These are phyloP conservation scores for Lotus japonicus DNA, from an alignment of 306 rosid genomes.

Conservation along the genomic window DNA sequence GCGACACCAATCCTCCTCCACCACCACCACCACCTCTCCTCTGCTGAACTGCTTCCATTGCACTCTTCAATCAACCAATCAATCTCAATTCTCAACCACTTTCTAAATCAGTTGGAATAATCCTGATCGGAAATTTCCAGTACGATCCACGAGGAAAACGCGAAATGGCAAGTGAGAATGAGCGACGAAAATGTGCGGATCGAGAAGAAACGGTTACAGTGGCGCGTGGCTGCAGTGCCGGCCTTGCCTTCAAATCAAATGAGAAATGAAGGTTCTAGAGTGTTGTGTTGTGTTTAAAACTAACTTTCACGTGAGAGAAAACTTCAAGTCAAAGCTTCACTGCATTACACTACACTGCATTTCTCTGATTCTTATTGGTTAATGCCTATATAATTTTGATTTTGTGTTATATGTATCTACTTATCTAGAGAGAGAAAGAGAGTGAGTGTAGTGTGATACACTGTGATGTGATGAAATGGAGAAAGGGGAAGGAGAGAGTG, in stretches of 20 bases:
- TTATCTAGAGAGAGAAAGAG: slow-evolving; percentile 7
- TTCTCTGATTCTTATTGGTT: too few species aligned
- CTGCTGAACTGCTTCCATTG: slow-evolving; percentile 68
- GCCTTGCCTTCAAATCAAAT: slow-evolving; percentile 28
- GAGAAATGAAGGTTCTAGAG: too few species aligned
- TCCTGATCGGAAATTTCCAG: slow-evolving; percentile 10
- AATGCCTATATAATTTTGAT: too few species aligned
- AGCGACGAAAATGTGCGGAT: slow-evolving; percentile 29
- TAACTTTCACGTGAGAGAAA: slow-evolving; percentile 29
- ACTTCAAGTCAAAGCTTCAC: slow-evolving; percentile 21
- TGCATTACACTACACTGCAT: not conserved
- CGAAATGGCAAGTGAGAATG: not conserved
- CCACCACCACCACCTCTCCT: slow-evolving; percentile 67
- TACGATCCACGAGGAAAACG: slow-evolving; percentile 4
- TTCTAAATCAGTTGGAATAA: slow-evolving; percentile 11
- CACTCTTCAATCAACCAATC: not conserved
- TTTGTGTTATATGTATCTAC: too few species aligned
- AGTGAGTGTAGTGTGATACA: slow-evolving; percentile 10
- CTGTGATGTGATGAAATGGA: slow-evolving; percentile 16
- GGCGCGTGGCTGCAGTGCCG: slow-evolving; percentile 22
- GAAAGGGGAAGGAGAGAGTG: slow-evolving; percentile 10
- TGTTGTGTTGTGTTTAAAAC: slow-evolving; percentile 12
- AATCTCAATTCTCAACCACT: not conserved
- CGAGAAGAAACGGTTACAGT: slow-evolving; percentile 25
- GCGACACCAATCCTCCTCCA: slow-evolving; percentile 69